Percentiles rank a stretch among this genome's conserved stretches.
Evolutionary conservation across 75 land plant species (phyloP).

Genomic region (Sequoiadendron giganteum): DNA sequence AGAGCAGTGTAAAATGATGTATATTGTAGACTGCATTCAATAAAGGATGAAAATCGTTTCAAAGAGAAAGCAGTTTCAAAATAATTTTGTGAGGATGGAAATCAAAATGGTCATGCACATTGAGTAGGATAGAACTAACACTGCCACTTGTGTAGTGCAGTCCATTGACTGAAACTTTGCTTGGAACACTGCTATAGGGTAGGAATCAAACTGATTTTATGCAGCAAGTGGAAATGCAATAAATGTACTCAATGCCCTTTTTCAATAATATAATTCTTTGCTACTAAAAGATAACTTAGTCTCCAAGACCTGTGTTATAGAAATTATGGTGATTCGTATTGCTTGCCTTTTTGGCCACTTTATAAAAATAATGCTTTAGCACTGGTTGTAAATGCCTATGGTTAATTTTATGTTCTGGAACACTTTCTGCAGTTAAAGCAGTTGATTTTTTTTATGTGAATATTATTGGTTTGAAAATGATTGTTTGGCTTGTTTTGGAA

Average conservation of each 20-base stretch:
- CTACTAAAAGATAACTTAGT: not conserved
- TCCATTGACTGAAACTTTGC: not conserved
- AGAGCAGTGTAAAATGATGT: not conserved
- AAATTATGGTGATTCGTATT: not conserved
- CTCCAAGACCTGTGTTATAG: not conserved
- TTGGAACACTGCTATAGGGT: not conserved
- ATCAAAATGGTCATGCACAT: not conserved
- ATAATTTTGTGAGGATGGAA: not conserved
- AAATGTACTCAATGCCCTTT: not conserved
- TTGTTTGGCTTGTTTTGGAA: constrained; percentile 3
- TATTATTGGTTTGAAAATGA: not conserved
- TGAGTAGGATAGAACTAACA: not conserved
- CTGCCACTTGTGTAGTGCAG: not conserved
- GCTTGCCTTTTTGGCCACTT: not conserved
- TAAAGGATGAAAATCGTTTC: not conserved
- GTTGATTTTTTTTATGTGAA: not conserved
- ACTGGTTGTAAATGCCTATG: not conserved
- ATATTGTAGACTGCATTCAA: not conserved
- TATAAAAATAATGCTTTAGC: not conserved
- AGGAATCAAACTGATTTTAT: constrained; percentile 5
- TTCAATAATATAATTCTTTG: not conserved
- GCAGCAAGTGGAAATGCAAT: not conserved
- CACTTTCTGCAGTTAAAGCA: not conserved
- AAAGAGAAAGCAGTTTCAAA: not conserved
- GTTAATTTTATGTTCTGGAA: not conserved